These are phyloP conservation scores for Tolypocladium album DNA, from an alignment of 2,329 filamentous ascomycete genomes.

Conservation along the genomic window DNA sequence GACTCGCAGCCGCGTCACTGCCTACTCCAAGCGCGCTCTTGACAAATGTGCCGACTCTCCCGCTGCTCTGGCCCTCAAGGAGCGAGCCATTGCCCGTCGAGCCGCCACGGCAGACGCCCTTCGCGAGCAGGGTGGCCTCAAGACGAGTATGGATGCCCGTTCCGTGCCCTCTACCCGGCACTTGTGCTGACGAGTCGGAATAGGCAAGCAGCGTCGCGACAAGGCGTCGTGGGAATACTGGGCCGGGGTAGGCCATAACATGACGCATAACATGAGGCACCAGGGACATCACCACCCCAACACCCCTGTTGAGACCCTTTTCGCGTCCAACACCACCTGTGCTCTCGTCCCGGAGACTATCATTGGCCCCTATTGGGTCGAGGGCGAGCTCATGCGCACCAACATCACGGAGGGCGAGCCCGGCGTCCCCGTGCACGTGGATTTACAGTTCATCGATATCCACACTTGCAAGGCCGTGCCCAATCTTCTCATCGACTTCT, in stretches of 20 bases:
- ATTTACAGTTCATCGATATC: constrained; percentile 32
- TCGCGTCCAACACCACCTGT: constrained; percentile 6
- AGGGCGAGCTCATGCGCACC: constrained; percentile 24
- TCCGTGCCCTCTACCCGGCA: neutral
- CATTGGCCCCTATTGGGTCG: constrained; percentile 15
- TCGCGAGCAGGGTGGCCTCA: constrained; percentile 3
- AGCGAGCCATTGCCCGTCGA: constrained; percentile 6
- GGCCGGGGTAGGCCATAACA: constrained; percentile 1
- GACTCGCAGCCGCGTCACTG: constrained; percentile 1
- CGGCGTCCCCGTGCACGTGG: constrained; percentile 28
- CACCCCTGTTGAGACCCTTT: constrained; percentile 4
- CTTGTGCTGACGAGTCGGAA: neutral
- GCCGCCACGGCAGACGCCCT: constrained; percentile 4
- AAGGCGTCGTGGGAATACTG: constrained; percentile 2
- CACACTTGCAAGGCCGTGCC: constrained; percentile 28
- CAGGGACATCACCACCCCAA: too few relatives aligned
- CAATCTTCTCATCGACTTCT: constrained; percentile 29
- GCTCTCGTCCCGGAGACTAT: constrained; percentile 6
- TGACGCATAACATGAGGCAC: too few relatives aligned
- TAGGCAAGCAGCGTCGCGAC: constrained; percentile 1
- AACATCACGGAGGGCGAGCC: constrained; percentile 28
- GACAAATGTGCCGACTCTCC: constrained; percentile 2
- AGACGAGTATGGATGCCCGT: constrained; percentile 1
- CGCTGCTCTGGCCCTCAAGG: constrained; percentile 1
- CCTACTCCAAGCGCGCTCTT: constrained; percentile 3